phyloP scores from a whole-genome alignment of 805 yeast species.

The Candida qinlingensis region DNA sequence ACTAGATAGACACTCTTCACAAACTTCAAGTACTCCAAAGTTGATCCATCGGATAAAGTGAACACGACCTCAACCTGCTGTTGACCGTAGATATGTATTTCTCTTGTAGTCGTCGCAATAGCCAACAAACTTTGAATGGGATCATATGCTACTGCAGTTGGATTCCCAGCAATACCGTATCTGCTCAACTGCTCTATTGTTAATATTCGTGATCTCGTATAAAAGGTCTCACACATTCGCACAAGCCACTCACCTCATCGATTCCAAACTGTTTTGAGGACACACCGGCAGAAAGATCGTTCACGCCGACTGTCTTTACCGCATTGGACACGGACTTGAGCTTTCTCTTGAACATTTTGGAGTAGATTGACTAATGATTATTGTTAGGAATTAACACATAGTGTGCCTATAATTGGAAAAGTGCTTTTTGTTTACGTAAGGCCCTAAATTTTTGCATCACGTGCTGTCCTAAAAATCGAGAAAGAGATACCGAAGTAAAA shows the following conservation, averaged over 20 bases:
- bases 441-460: no score
- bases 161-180: conserved; percentile 62
- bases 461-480: no score
- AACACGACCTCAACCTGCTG: conserved; percentile 70
- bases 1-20: conserved; percentile 80
- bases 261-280: conserved; percentile 27
- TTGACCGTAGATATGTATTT: conserved; percentile 78
- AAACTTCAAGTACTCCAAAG: conserved; percentile 54
- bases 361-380: neutral
- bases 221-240: neutral
- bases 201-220: no score
- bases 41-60: conserved; percentile 42
- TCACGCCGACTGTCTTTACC: conserved; percentile 27
- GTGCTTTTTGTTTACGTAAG: no score
- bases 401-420: no score
- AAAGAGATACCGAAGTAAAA: no score
- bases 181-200: conserved; percentile 17
- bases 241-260: conserved; percentile 24
- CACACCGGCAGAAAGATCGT: conserved; percentile 26
- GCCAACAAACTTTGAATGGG: conserved; percentile 87
- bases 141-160: conserved; percentile 70
- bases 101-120: conserved; percentile 64
- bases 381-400: neutral
- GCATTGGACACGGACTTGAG: conserved; percentile 29
- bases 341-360: conserved; percentile 30